These are phyloP conservation scores for Cinnamomum micranthum DNA, from an alignment of 164 flowering plant genomes.

Conservation along the genomic window DNA sequence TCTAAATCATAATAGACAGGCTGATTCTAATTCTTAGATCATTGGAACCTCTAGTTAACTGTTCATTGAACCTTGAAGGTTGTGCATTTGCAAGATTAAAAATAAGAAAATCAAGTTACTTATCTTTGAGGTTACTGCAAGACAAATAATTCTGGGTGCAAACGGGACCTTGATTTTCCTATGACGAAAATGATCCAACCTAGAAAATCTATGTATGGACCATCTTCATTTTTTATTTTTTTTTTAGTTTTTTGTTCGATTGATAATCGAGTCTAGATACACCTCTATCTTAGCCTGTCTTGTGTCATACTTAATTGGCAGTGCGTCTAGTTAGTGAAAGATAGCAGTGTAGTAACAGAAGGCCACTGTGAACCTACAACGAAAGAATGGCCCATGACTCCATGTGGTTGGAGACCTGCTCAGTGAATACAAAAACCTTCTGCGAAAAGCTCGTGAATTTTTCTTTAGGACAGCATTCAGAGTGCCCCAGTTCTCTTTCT, in stretches of 20 bases:
- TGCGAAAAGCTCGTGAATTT: conserved; percentile 44
- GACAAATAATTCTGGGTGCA: no score
- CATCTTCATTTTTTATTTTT: no score
- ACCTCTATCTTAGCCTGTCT: conserved; percentile 57
- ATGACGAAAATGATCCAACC: no score
- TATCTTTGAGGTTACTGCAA: not conserved
- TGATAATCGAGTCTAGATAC: conserved; percentile 2
- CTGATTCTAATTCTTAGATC: not conserved
- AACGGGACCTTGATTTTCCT: no score
- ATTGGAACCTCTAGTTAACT: not conserved
- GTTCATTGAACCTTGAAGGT: not conserved
- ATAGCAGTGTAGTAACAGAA: conserved; percentile 59
- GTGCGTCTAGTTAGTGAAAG: conserved; percentile 52
- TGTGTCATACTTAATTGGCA: conserved; percentile 59
- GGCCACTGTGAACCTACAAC: conserved; percentile 65
- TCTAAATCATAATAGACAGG: not conserved
- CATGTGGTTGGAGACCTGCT: conserved; percentile 60
- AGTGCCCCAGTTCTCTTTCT: conserved; percentile 64
- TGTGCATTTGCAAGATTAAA: no score
- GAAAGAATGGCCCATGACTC: conserved; percentile 51
- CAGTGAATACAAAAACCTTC: conserved; percentile 37
- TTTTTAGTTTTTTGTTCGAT: no score
- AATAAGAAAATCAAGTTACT: not conserved
- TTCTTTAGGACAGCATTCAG: conserved; percentile 48
- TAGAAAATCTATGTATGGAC: no score